Evolutionary conservation across 106 monocot species (phyloP), one percentile per base, ranked within the genome.

Genomic region (Allium cepa): DNA sequence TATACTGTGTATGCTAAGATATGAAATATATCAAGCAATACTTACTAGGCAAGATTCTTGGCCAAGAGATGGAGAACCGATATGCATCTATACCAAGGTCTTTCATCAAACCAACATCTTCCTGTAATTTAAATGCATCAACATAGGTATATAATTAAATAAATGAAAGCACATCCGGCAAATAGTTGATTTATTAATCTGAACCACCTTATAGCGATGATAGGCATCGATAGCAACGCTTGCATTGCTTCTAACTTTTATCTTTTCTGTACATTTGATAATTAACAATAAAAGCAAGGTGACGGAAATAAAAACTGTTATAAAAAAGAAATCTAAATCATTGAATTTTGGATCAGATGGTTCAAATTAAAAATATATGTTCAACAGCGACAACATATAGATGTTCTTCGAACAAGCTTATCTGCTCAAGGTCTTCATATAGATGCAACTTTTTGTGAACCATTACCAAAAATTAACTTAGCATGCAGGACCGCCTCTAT

Each of bases 21-120:
- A 36, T 9, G 61, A 13, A 14, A 63, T 4, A 46, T 46, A 46
- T n/a, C 9, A 16, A 45, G 14, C 7, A 2, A 45, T 27, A 8
- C 51, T 77, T 72, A 72, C 72, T 62, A 9, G 72, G 72, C n/a
- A 72, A 61, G 18, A 72, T 62, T 47, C 72, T 72, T 26, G 62
- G 3, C 72, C 72, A 72, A 12, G 72, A 72, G 18, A 72, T 62
- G 17, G 72, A 72, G 50, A 72, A 62, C 12, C 72, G 61, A 59
- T 49, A 72, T 10, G 61, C 72, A 72, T 62, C 61, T 9, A 62
- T 1, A 8, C 72, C 72, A 18, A 13, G 27, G 64, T 91, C 85
- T 15, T 71, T 79, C 91, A 96, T 96, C 16, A 91, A 83, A 4
- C 27, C 9, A n/a, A 72, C 22, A 28, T 72, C 72, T 51, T 62